Evolutionary conservation across 2,329 filamentous ascomycete species (phyloP).

Genomic region (Beauveria bassiana): DNA sequence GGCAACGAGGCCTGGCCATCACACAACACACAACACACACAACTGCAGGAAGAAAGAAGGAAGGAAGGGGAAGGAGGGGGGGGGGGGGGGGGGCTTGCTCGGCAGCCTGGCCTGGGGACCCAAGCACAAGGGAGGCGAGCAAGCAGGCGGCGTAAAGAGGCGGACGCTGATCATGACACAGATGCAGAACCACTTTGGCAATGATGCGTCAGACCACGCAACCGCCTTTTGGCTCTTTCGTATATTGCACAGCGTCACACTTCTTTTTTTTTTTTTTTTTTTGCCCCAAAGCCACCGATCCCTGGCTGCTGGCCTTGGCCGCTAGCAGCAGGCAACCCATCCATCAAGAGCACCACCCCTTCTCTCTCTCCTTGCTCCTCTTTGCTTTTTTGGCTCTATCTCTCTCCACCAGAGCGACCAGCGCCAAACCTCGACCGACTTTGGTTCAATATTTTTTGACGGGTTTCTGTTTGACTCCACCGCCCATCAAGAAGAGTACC

Average conservation of each 20-base stretch:
- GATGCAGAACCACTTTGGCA: conserved; percentile 5
- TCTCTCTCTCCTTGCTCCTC: background rate
- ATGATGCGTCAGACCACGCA: conserved; percentile 10
- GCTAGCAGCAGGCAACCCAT: conserved; percentile 3
- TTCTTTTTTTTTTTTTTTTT: background rate
- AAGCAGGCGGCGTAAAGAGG: background rate
- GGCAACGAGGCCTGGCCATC: background rate
- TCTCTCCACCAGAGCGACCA: no score
- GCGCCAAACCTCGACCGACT: background rate
- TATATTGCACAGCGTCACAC: conserved; percentile 43
- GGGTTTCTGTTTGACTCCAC: conserved; percentile 20
- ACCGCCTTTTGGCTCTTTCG: conserved; percentile 23
- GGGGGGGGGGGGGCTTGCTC: background rate
- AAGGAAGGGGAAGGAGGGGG: no score
- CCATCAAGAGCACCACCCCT: background rate
- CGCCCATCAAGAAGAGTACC: conserved; percentile 7
- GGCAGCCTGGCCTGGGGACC: background rate
- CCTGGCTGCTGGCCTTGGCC: conserved; percentile 16
- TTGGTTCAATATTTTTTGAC: no score
- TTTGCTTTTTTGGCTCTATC: background rate
- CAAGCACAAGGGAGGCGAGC: background rate
- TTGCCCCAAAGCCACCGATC: conserved; percentile 16
- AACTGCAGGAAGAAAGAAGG: background rate
- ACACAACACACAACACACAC: background rate
- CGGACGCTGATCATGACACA: conserved; percentile 10